Evolutionary conservation across 1,284 basidiomycete species (phyloP), one percentile per base, ranked within the genome.

Genomic region (Fistulina hepatica): DNA sequence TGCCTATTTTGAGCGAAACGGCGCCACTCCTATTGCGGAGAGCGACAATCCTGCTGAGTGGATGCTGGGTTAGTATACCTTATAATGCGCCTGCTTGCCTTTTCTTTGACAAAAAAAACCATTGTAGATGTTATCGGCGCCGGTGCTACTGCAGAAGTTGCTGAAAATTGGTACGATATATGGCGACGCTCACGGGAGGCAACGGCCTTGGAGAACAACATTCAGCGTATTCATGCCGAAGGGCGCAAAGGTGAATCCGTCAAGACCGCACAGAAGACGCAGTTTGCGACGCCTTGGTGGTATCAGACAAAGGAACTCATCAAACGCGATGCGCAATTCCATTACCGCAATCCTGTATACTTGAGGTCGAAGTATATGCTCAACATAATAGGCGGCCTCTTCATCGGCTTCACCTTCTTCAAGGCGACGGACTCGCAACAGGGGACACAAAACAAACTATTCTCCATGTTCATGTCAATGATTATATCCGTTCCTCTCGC

Each of bases 381-480:
- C 21, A 76, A 76, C 46, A 59, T 72, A 36, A 51, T 66, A 2
- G 60, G 64, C 1, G 75, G 73, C 7, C 60, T 85, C 1, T 73
- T 85, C 48, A 76, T 78, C 33, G 76, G 74, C 54, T 69, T 72
- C 54, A 71, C 55, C 43, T 68, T 90, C 65, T 91, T 68, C 68
- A 64, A 77, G 41, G 61, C 81, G 2, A 72, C 76, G 40, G 63
- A 74, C 37, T 68, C 71, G 3, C 67, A 79, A 35, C 74, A 78
- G 45, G 86, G 84, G 33, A 76, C 80, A 0, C 85, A 90, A 55
- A 84, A 86, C 58, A 84, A 89, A 57, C 70, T 91, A 27, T 91
- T 91, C 40, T 63, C 64, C 1, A 61, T 66, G 34, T 72, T 70
- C 54, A 65, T 71, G 64, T 54, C 56, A 15, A 61, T 61, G 8